Percentiles rank a stretch among this genome's conserved stretches.
These are phyloP conservation scores for Candida bentonensis DNA, from an alignment of 805 yeast species.

Conservation along the genomic window DNA sequence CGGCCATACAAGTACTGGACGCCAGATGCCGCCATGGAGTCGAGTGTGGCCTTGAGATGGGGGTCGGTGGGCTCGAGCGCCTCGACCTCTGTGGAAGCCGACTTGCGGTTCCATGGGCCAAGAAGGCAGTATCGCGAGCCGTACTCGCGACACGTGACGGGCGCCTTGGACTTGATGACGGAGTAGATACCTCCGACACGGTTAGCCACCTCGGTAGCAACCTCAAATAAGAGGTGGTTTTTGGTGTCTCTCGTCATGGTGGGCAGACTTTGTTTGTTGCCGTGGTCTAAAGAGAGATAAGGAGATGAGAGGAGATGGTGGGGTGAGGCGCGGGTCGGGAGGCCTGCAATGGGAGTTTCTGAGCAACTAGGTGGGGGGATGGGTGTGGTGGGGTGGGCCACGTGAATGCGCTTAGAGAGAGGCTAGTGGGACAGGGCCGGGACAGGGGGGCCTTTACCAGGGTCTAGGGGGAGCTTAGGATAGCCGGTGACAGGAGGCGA, in stretches of 20 bases:
- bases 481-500: not conserved
- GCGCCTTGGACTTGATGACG: conserved; percentile 91
- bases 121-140: conserved; percentile 71
- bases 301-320: too few relatives aligned
- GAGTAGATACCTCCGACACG: conserved; percentile 97
- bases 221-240: conserved; percentile 79
- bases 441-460: too few relatives aligned
- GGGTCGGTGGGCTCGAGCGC: conserved; percentile 38
- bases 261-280: too few relatives aligned
- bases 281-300: not conserved
- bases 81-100: conserved; percentile 67
- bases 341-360: too few relatives aligned
- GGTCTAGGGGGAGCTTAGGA: not conserved
- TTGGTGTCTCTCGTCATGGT: conserved; percentile 73
- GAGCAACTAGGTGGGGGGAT: too few relatives aligned
- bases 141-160: conserved; percentile 89
- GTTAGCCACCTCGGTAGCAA: conserved; percentile 96
- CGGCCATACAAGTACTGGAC: conserved; percentile 76
- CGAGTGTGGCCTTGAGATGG: conserved; percentile 46
- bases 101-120: conserved; percentile 69
- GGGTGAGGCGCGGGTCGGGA: too few relatives aligned
- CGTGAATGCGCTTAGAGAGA: too few relatives aligned
- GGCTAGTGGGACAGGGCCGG: too few relatives aligned
- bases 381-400: too few relatives aligned
- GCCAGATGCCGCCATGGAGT: conserved; percentile 72